A percentile compares a stretch with the other conserved stretches of the same genome.
phyloP scores from a whole-genome alignment of 495 filamentous ascomycete genomes.

The Daldinia grandis region DNA sequence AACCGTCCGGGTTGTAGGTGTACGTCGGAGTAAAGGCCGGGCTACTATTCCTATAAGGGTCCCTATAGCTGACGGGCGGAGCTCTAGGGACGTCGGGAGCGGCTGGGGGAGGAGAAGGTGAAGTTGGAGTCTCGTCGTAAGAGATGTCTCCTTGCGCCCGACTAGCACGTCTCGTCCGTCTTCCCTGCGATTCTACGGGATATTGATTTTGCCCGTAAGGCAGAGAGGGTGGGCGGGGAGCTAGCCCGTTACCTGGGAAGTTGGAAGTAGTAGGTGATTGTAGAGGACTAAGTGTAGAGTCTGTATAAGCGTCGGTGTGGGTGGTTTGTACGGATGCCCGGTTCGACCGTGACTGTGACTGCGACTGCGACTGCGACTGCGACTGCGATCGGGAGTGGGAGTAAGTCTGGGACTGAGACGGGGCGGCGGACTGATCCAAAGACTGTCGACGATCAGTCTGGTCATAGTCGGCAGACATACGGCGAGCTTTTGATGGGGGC shows the following conservation, averaged over 20 bases:
- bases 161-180: conserved; percentile 48
- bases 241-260: conserved; percentile 56
- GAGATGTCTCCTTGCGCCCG: conserved; percentile 45
- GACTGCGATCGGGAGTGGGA: conserved; percentile 31
- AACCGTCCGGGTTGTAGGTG: conserved; percentile 43
- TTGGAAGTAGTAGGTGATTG: conserved; percentile 59
- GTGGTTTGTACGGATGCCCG: conserved; percentile 55
- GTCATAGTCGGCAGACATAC: conserved; percentile 52
- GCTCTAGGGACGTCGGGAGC: conserved; percentile 68
- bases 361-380: conserved; percentile 31
- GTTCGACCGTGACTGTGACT: conserved; percentile 48
- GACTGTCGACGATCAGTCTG: conserved; percentile 51
- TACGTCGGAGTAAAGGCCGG: conserved; percentile 45
- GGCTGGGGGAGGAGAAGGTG: conserved; percentile 58
- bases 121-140: conserved; percentile 48
- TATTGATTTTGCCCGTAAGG: conserved; percentile 57
- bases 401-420: conserved; percentile 31
- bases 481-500: conserved; percentile 53
- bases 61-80: conserved; percentile 66
- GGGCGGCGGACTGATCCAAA: conserved; percentile 49
- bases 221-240: conserved; percentile 60
- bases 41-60: conserved; percentile 55
- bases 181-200: conserved; percentile 51
- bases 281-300: conserved; percentile 61
- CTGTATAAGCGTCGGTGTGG: conserved; percentile 57